Base-by-base conservation (phyloP, 1,139 yeast genomes). In the Lodderomyces metapsilosis region DNA sequence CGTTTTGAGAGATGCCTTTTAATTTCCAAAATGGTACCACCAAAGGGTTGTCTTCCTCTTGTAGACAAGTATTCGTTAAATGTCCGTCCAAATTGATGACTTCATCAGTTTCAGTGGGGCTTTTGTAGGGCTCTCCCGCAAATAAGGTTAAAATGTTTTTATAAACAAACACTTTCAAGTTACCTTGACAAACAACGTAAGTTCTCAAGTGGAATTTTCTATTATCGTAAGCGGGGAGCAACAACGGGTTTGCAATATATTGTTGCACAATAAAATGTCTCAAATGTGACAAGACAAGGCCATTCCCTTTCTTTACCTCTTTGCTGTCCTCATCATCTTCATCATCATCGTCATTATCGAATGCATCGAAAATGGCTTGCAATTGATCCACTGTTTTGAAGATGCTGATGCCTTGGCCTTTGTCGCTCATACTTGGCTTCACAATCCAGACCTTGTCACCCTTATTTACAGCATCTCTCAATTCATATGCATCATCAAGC, bases 371-470 rank as follows among this genome's bases (percentile, higher is more conserved):
- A 9, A 91, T 83, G 2, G 64, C 75, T 58, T 91, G 97, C 41
- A 92, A 67, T 52, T 89, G 95, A 10, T 81, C 87, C 25, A 88
- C 70, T 0, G 91, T 83, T 41, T 74, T 74, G 65, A 92, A 92
- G 1, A 92, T 62, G 38, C 96, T 69, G 36, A 92, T 89, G 0
- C 98, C 98, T 59, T 92, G 97, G 9, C 96, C 98, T 57, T 92
- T 84, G 56, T 92, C 98, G 54, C 95, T 85, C 97, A 92, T 89
- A 51, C 96, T 82, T 10, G 98, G 98, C 57, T 92, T 92, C 54
- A 92, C 70, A 38, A 92, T 92, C 91, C 94, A 92, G 41, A 84
- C 76, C 49, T 76, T 78, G n/a, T 72, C 74, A 16, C 79, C 80
- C 5, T 62, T 58, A 41, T 84, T 83, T 28, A 92, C 68, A 51